Evolutionary conservation across 148 eudicot genomes (phyloP).

Genomic region (Amaranthus palmeri): DNA sequence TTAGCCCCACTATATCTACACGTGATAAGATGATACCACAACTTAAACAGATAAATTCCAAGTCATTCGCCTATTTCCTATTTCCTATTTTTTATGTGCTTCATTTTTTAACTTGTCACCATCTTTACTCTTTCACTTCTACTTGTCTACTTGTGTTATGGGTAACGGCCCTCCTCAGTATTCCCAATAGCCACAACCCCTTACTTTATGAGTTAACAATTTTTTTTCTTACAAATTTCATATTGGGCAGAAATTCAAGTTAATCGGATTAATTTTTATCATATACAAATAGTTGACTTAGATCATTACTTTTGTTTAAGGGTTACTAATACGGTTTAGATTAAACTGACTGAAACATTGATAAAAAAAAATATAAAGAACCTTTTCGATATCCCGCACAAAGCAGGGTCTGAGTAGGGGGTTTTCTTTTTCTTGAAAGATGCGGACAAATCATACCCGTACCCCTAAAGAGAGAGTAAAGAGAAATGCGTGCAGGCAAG

Average conservation of each 20-base stretch:
- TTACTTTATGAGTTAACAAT: background rate
- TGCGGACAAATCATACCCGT: too few relatives aligned
- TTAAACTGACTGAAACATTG: too few relatives aligned
- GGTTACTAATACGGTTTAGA: too few relatives aligned
- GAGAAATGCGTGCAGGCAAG: too few relatives aligned
- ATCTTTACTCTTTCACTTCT: background rate
- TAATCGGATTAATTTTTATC: too few relatives aligned
- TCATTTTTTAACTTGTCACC: constrained; percentile 10
- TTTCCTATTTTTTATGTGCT: constrained; percentile 16
- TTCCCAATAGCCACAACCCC: constrained; percentile 14
- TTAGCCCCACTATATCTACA: background rate
- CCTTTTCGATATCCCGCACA: background rate
- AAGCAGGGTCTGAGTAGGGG: too few relatives aligned
- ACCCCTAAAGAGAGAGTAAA: too few relatives aligned
- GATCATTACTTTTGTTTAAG: too few relatives aligned
- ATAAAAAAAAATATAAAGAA: too few relatives aligned
- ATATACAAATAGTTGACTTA: too few relatives aligned
- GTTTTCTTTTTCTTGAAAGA: too few relatives aligned
- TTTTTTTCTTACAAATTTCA: background rate
- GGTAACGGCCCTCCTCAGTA: background rate
- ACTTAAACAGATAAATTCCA: constrained; percentile 3
- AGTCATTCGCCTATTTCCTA: background rate
- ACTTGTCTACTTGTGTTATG: constrained; percentile 12
- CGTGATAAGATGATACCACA: background rate
- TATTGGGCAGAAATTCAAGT: too few relatives aligned